Percentiles rank a stretch among this genome's conserved stretches.
Conservation (phyloP, 2,329 filamentous ascomycete genomes). For the Colletotrichum endophyticum region DNA sequence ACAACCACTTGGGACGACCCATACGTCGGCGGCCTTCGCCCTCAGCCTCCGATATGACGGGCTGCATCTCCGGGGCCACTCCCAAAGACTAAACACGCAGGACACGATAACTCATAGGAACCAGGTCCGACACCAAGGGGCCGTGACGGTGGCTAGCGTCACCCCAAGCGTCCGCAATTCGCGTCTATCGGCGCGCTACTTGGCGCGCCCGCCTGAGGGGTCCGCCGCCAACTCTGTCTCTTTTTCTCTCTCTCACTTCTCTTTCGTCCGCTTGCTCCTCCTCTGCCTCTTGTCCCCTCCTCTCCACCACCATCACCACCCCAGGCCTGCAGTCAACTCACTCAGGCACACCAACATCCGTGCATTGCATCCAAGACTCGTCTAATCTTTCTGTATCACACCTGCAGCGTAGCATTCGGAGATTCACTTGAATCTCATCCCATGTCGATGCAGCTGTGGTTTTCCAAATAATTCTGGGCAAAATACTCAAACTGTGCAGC, state of each 20-base stretch:
- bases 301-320: not conserved
- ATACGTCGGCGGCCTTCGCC: not conserved
- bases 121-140: not conserved
- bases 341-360: conserved; percentile 25
- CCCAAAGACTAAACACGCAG: not conserved
- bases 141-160: not conserved
- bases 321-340: conserved; percentile 12
- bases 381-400: conserved; percentile 7
- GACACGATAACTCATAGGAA: not conserved
- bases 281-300: not conserved
- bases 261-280: not conserved
- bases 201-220: not conserved
- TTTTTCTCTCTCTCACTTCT: not conserved
- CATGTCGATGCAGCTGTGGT: not conserved
- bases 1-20: not conserved
- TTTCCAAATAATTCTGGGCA: not conserved
- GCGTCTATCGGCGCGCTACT: conserved; percentile 6
- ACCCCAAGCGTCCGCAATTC: not conserved
- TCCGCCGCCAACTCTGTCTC: not conserved
- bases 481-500: not conserved
- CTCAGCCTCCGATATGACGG: not conserved
- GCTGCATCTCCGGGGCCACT: not conserved
- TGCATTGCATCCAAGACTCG: not conserved
- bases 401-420: conserved; percentile 1
- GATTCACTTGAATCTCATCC: not conserved